These are phyloP conservation scores for Paramecium biaurelia DNA, from an alignment of 73 alveolate species.

Conservation along the genomic window DNA sequence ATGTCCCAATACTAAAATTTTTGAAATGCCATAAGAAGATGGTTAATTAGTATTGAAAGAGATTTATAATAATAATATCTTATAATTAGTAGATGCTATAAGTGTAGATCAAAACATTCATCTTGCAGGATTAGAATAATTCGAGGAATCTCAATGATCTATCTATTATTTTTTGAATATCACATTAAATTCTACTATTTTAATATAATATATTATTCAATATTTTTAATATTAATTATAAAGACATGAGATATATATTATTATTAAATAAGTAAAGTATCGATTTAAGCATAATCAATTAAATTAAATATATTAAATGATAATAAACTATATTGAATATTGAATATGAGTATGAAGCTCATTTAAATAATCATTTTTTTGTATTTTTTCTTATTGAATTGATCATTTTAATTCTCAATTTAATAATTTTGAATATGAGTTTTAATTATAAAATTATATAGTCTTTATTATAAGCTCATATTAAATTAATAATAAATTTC, in stretches of 20 bases:
- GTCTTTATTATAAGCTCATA: not conserved
- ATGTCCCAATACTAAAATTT: not conserved
- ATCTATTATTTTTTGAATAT: not conserved
- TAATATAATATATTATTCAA: not conserved
- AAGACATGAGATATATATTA: no score
- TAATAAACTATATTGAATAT: no score
- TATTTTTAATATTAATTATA: no score
- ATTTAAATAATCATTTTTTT: no score
- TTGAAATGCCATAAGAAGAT: slow-evolving; percentile 36
- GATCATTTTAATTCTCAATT: no score
- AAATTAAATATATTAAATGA: no score
- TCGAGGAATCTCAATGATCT: not conserved
- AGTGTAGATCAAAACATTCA: not conserved
- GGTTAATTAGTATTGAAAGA: not conserved
- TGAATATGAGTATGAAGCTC: no score
- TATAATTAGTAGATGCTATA: not conserved
- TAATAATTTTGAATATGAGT: no score
- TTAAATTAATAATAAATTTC: not conserved
- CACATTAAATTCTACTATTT: not conserved
- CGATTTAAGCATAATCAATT: not conserved
- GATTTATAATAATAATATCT: not conserved
- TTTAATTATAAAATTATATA: not conserved
- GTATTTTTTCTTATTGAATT: not conserved
- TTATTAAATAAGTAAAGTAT: no score
- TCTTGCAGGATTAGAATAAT: slow-evolving; percentile 20